Conservation (phyloP, 192 early-diverging fungal species). For the Coemansia erecta region DNA sequence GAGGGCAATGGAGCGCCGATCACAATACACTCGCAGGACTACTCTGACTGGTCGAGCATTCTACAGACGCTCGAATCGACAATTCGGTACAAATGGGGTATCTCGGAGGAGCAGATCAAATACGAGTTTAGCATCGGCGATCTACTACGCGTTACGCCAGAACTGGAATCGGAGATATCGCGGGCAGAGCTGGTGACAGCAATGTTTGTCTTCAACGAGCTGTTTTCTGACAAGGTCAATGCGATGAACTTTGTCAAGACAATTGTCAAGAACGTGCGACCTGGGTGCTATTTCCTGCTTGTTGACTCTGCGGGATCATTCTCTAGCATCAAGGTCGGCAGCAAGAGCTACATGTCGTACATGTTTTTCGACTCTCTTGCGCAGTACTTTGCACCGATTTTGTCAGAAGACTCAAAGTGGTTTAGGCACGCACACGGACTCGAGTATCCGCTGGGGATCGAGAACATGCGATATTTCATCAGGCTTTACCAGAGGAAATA, state of each 20-base stretch:
- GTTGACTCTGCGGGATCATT: constrained; percentile 94
- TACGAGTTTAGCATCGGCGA: constrained; percentile 63
- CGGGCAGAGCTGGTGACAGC: constrained; percentile 74
- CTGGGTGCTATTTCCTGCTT: constrained; percentile 68
- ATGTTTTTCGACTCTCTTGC: constrained; percentile 80
- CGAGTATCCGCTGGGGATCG: constrained; percentile 73
- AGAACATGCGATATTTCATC: constrained; percentile 93
- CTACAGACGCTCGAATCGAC: constrained; percentile 56
- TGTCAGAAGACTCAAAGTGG: constrained; percentile 71
- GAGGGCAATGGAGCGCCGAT: constrained; percentile 11
- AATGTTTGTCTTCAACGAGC: constrained; percentile 92
- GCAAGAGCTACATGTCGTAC: constrained; percentile 84
- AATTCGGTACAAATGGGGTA: constrained; percentile 56
- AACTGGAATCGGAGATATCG: constrained; percentile 51
- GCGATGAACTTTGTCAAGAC: constrained; percentile 76
- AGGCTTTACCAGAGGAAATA: constrained; percentile 75
- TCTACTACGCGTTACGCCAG: constrained; percentile 54
- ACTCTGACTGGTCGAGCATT: constrained; percentile 62
- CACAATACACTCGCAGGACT: constrained; percentile 57
- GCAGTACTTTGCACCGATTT: constrained; percentile 61
- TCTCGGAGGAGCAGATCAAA: constrained; percentile 35
- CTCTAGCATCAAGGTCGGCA: constrained; percentile 75
- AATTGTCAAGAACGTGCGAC: constrained; percentile 62
- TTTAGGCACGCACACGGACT: constrained; percentile 68
- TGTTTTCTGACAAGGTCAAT: constrained; percentile 72